Conservation (phyloP, 2,329 filamentous ascomycete species). For the Aspergillus japonicus region DNA sequence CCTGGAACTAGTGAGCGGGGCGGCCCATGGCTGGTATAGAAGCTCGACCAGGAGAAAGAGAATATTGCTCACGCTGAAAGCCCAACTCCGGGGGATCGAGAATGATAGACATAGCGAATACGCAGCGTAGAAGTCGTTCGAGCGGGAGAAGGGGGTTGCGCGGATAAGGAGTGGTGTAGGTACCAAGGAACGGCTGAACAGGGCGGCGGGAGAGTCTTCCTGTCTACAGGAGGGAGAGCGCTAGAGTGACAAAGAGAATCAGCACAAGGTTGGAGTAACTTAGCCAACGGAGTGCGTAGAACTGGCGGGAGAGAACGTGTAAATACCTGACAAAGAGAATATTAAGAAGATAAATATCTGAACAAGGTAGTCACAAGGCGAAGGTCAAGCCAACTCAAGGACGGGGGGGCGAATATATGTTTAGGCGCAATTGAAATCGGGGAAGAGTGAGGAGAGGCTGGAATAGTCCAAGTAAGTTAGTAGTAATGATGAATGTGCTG, state of each 20-base stretch:
- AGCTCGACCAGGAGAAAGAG: slow-evolving; percentile 8
- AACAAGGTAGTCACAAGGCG: not conserved
- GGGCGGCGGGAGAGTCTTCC: slow-evolving; percentile 1
- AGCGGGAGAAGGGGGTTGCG: slow-evolving; percentile 16
- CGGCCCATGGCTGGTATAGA: not conserved
- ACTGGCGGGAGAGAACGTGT: not conserved
- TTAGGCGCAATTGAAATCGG: slow-evolving; percentile 6
- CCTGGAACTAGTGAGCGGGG: slow-evolving; percentile 41
- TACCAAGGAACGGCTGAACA: slow-evolving; percentile 10
- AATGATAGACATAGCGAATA: slow-evolving; percentile 80
- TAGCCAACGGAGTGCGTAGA: not conserved
- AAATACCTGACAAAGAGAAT: not conserved
- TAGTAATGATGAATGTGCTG: slow-evolving; percentile 6
- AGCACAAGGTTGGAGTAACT: not conserved
- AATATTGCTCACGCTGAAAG: slow-evolving; percentile 70
- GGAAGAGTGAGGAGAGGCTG: not conserved
- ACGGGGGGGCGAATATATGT: not conserved
- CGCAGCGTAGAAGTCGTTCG: slow-evolving; percentile 14
- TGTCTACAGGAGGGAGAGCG: slow-evolving; percentile 1
- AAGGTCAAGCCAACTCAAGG: not conserved
- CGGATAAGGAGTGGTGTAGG: slow-evolving; percentile 4
- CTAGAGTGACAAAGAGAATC: not conserved
- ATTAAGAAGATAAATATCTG: not conserved
- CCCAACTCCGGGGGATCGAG: slow-evolving; percentile 87
- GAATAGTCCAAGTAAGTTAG: not conserved